Base-by-base conservation (phyloP, 2,329 filamentous ascomycete species). In the Penicillium hesseltinei region DNA sequence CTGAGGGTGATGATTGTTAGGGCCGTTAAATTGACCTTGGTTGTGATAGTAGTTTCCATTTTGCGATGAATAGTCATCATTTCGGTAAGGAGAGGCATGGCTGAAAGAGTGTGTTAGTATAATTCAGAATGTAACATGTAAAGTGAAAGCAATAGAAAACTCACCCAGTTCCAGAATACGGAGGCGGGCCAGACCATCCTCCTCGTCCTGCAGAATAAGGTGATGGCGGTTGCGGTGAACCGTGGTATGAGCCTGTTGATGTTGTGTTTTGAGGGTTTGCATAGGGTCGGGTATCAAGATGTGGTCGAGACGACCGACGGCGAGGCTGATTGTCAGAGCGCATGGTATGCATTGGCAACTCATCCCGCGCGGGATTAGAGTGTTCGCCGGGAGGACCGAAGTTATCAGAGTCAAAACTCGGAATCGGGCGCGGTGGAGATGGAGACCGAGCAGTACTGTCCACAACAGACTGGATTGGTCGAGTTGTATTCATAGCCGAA, bases 1-100 rank as follows among this genome's bases (percentile, higher is more conserved):
- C 31, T 84, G 84, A 36, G 57, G 27, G 10, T 57, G 56, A 25
- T 58, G 33, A 5, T 82, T 85, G 1, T 81, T 81, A 13, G 85
- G 81, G 8, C 81, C 80, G 56, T 81, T 80, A 62, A 85, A 86
- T 7, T 69, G 68, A 31, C 62, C 65, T 58, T 73, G 72, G 59
- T 77, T 77, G 60, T 80, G 81, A 65, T 84, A 82, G 66, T 83
- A 86, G 44, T 83, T 80, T 31, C 77, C 82, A 57, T 75, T 80
- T 43, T 66, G 56, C 23, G 82, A 77, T 15, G 80, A 75, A 65
- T 84, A 84, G 56, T 76, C 82, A 42, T 77, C 77, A 59, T 85
- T 82, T 42, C 82, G 77, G 67, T 88, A 87, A 31, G 86, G 81
- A 21, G 83, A 80, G 43, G 87, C 88, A 73, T 87, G 87, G 31